Evolutionary conservation across 2,329 filamentous ascomycete species (phyloP), one percentile per base, ranked within the genome.

Genomic region (Neurospora sp.): DNA sequence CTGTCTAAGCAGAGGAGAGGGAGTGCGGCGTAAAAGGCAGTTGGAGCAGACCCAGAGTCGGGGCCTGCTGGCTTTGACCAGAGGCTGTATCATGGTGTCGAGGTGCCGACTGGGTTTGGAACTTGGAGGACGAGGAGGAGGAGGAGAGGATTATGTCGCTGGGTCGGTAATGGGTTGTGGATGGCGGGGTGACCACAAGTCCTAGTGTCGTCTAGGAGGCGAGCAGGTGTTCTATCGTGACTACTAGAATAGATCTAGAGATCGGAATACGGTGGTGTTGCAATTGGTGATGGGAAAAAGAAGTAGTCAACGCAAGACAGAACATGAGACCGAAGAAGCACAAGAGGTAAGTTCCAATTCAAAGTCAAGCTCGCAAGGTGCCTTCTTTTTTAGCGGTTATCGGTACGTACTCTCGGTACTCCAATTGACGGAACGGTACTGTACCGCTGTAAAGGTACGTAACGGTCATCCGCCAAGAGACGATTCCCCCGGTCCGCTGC

Each of bases 41-140:
- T 79, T 82, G 69, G 86, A 82, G 81, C 89, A 91, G 74, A 89
- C 84, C 89, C 89, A 90, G 72, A 85, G 81, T 79, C 81, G 82
- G 71, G 78, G 77, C 70, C 77, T 62, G 15, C 52, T 36, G 28
- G 52, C 52, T n/a, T 36, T 62, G 8, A 62, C 78, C 38, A 78
- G 72, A 67, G 78, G 70, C 74, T 78, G 80, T 72, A 82, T 79
- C 81, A 83, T 83, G 71, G 70, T 75, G 68, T 40, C 10, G 46
- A 23, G 15, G 40, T 43, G n/a, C 10, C 66, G 3, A 15, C 39
- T 66, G 38, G 11, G 11, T 9, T 23, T 11, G 52, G 68, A 42
- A 38, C 9, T 33, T 15, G 67, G 11, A 38, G 66, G 33, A 46
- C 38, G 69, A 69, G n/a, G 52, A 69, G n/a, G 66, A 69, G 19